phyloP scores from a whole-genome alignment of 2,329 filamentous ascomycete species.

The Fusarium hainanense region DNA sequence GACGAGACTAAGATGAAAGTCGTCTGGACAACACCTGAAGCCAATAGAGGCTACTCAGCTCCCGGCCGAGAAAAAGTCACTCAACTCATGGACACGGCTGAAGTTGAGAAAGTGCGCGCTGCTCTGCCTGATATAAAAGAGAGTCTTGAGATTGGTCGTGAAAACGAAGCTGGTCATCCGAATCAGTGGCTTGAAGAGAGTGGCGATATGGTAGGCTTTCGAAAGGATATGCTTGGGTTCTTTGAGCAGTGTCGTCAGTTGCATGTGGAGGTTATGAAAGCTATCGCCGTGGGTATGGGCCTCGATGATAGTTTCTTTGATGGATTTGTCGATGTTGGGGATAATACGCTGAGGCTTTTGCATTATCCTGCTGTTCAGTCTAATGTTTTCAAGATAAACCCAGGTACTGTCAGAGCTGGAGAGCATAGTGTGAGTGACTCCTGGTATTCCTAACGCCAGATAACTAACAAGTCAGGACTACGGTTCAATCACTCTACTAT shows the following conservation, averaged over 20 bases:
- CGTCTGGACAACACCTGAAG: conserved; percentile 76
- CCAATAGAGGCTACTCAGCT: conserved; percentile 79
- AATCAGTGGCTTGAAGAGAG: conserved; percentile 78
- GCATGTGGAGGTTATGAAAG: conserved; percentile 83
- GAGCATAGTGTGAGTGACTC: conserved; percentile 69
- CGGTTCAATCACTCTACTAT: conserved; percentile 70
- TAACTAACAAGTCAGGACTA: conserved; percentile 58
- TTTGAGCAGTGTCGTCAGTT: conserved; percentile 78
- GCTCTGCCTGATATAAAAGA: conserved; percentile 74
- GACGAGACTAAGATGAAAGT: conserved; percentile 71
- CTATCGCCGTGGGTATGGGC: conserved; percentile 84
- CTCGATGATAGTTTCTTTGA: conserved; percentile 81
- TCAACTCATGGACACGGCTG: conserved; percentile 62
- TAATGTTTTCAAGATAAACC: conserved; percentile 72
- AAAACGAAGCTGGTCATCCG: conserved; percentile 67
- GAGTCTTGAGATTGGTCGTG: conserved; percentile 72
- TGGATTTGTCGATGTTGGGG: conserved; percentile 73
- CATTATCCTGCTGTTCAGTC: conserved; percentile 79
- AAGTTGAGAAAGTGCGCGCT: conserved; percentile 68
- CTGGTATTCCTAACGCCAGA: background rate
- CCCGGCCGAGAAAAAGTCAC: conserved; percentile 78
- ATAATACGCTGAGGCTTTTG: conserved; percentile 78
- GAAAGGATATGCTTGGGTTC: conserved; percentile 78
- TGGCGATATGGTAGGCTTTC: conserved; percentile 65
- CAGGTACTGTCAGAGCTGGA: conserved; percentile 78